Conservation (phyloP, 768 basidiomycete species). For the Leucogyrophana mollusca region DNA sequence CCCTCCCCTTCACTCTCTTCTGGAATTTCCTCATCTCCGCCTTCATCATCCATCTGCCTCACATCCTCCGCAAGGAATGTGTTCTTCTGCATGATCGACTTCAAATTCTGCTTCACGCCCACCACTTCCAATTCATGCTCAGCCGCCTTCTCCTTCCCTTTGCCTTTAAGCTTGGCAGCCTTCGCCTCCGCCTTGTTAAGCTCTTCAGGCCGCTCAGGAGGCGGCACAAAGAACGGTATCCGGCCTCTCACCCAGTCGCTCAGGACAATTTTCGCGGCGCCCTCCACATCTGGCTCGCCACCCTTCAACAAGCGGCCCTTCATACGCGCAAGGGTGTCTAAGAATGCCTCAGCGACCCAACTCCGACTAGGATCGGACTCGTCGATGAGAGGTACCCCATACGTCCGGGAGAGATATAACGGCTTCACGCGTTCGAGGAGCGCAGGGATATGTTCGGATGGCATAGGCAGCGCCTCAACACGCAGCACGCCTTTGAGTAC, state of each 20-base stretch:
- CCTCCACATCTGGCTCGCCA: slow-evolving; percentile 90
- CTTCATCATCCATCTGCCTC: slow-evolving; percentile 57
- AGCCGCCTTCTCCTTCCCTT: slow-evolving; percentile 44
- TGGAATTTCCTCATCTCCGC: slow-evolving; percentile 31
- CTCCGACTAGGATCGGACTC: slow-evolving; percentile 45
- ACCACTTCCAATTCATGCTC: slow-evolving; percentile 40
- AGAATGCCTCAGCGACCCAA: slow-evolving; percentile 77
- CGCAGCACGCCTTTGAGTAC: slow-evolving; percentile 97
- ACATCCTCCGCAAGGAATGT: slow-evolving; percentile 84
- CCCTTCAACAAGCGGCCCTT: slow-evolving; percentile 91
- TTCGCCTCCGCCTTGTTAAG: slow-evolving; percentile 59
- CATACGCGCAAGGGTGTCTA: slow-evolving; percentile 84
- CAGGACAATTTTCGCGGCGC: slow-evolving; percentile 91
- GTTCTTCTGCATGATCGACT: slow-evolving; percentile 87
- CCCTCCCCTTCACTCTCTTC: slow-evolving; percentile 30
- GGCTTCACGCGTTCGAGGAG: slow-evolving; percentile 92
- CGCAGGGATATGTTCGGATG: slow-evolving; percentile 87
- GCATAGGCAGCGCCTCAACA: slow-evolving; percentile 90
- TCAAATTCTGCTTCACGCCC: slow-evolving; percentile 83
- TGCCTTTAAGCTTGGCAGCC: slow-evolving; percentile 47
- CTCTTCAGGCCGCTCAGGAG: slow-evolving; percentile 79
- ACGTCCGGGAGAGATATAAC: slow-evolving; percentile 85
- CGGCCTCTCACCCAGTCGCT: slow-evolving; percentile 97
- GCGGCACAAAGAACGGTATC: slow-evolving; percentile 94
- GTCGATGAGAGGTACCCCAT: slow-evolving; percentile 67